Percentiles rank a stretch among this genome's conserved stretches.
Evolutionary conservation across 805 yeast genomes (phyloP).

Genomic region (Sugiyamaella smithiae): DNA sequence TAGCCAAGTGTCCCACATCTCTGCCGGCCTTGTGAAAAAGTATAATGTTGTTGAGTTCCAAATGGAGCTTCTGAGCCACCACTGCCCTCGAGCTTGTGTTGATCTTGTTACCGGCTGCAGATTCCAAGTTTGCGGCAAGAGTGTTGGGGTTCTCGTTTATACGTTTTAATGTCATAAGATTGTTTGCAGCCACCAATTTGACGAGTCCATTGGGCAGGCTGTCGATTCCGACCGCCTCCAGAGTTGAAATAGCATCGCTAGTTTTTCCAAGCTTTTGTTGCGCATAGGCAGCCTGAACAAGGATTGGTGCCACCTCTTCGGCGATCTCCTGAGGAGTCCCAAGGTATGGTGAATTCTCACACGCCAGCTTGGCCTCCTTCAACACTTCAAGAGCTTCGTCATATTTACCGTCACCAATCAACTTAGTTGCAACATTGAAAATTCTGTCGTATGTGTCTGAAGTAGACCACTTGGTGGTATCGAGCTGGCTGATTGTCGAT

Average conservation of each 20-base stretch:
- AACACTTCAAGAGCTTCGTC: slow-evolving; percentile 43
- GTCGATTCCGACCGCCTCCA: slow-evolving; percentile 35
- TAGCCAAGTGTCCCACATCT: slow-evolving; percentile 21
- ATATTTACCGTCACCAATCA: slow-evolving; percentile 42
- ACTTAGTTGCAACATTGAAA: slow-evolving; percentile 58
- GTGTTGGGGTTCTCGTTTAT: slow-evolving; percentile 21
- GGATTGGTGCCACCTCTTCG: slow-evolving; percentile 54
- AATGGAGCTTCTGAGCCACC: slow-evolving; percentile 5
- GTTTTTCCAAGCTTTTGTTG: slow-evolving; percentile 39
- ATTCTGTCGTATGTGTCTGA: slow-evolving; percentile 50
- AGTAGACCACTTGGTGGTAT: background rate
- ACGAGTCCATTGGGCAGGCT: slow-evolving; percentile 16
- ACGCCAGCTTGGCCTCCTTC: slow-evolving; percentile 44
- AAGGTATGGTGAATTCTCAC: slow-evolving; percentile 38
- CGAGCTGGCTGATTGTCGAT: background rate
- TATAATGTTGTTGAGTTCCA: slow-evolving; percentile 41
- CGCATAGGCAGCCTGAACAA: slow-evolving; percentile 57
- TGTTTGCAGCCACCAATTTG: slow-evolving; percentile 19
- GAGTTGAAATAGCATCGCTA: slow-evolving; percentile 39
- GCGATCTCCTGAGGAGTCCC: slow-evolving; percentile 44
- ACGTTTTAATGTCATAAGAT: slow-evolving; percentile 13
- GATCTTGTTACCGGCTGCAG: slow-evolving; percentile 29
- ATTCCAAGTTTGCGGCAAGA: slow-evolving; percentile 1
- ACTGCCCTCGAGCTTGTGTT: background rate
- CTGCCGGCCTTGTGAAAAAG: slow-evolving; percentile 40